Evolutionary conservation across 163 green algal species (phyloP), one percentile per base, ranked within the genome.

Genomic region (Chloromonas sp.): DNA sequence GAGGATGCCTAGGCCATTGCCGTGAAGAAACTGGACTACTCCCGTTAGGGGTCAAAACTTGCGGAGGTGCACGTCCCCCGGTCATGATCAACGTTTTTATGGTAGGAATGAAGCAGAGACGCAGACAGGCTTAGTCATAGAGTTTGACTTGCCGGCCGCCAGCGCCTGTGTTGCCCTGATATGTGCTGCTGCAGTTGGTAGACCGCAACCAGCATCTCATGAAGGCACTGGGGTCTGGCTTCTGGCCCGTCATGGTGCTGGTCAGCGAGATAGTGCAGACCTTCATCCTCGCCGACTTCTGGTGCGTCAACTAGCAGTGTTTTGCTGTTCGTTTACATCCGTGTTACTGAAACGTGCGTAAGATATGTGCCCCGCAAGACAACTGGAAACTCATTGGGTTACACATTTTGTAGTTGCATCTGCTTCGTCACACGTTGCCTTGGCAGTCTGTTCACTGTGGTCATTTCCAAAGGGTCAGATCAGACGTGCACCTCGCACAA

Each of bases 271-370:
- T 99, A 15, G 97, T 99, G 83, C 97, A 99, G 90, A 99, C 97
- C 2, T 97, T 98, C 91, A 99, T 99, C 89, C 91, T 99, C 74
- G 96, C 96, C 8, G 97, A 99, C 92, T 99, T 99, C 90, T 99
- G 97, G 92, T 96, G 88, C 61, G 92, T 58, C 71, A 14, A 58
- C 13, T 11, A 36, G 66, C 8, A 11, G 66, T 76, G 78, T 8
- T 76, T 76, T 76, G 66, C 8, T 8, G 8, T 76, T 11, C 8
- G 11, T 76, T n/a, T 11, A 76, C 11, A n/a, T 76, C 66, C 11
- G 66, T n/a, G 66, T 11, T n/a, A 76, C 11, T n/a, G 11, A 76
- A 76, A 76, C 5, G 66, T 11, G 8, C 66, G 11, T 11, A 8
- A 8, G 8, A 8, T 76, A 11, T 76, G 66, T 76, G 8, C 66